These are phyloP conservation scores for Teunomyces panamensis DNA, from an alignment of 805 yeast genomes.

Conservation along the genomic window DNA sequence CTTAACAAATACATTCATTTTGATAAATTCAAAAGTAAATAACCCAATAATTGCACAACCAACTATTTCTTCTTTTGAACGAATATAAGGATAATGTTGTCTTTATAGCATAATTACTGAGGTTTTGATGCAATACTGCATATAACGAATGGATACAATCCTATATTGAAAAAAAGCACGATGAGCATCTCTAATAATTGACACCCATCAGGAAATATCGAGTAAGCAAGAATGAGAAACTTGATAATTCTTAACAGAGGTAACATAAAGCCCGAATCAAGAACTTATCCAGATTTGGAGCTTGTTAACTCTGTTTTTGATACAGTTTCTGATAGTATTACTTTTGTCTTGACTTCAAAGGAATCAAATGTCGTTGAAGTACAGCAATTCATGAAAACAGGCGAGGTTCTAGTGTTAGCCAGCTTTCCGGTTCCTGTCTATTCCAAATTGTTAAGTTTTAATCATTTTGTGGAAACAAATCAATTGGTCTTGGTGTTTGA, in stretches of 20 bases:
- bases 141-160: background rate
- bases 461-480: slow-evolving; percentile 66
- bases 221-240: slow-evolving; percentile 40
- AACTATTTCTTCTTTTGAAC: too few species aligned
- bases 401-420: slow-evolving; percentile 56
- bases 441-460: slow-evolving; percentile 48
- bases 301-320: slow-evolving; percentile 61
- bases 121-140: background rate
- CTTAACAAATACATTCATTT: too few species aligned
- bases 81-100: too few species aligned
- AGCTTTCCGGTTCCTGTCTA: slow-evolving; percentile 46
- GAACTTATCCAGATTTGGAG: slow-evolving; percentile 63
- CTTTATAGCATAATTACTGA: background rate
- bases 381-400: slow-evolving; percentile 70
- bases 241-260: slow-evolving; percentile 55
- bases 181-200: background rate
- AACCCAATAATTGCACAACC: too few species aligned
- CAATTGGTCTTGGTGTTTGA: slow-evolving; percentile 64
- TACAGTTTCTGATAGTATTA: slow-evolving; percentile 67
- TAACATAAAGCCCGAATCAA: slow-evolving; percentile 47
- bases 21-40: too few species aligned
- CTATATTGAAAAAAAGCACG: background rate
- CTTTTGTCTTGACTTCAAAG: slow-evolving; percentile 54
- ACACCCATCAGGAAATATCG: background rate
- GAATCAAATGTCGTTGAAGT: slow-evolving; percentile 64